phyloP scores from a whole-genome alignment of 1,139 yeast species.

The Yamadazyma kanchanaburiensis region DNA sequence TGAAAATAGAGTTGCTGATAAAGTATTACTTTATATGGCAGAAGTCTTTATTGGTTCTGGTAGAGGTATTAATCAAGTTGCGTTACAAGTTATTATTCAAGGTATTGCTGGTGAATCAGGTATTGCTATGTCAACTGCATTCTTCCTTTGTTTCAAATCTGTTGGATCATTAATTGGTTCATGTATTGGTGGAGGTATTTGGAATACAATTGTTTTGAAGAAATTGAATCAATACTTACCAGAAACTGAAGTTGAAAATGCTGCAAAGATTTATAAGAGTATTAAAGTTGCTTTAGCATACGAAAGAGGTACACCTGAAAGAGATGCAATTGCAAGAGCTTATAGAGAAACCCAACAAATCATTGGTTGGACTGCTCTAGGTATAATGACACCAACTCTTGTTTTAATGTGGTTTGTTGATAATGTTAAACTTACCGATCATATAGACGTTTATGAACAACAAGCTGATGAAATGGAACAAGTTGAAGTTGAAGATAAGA shows the following conservation, averaged over 20 bases:
- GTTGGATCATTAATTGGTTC: conserved; percentile 15
- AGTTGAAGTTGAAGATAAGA: background rate
- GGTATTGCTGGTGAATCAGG: conserved; percentile 13
- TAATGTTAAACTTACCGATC: conserved; percentile 14
- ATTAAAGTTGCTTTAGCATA: conserved; percentile 14
- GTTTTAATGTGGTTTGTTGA: conserved; percentile 17
- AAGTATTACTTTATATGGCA: conserved; percentile 9
- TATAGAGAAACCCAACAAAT: conserved; percentile 20
- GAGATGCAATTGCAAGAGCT: conserved; percentile 19
- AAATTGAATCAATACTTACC: conserved; percentile 15
- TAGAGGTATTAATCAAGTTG: conserved; percentile 13
- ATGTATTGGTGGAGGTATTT: conserved; percentile 16
- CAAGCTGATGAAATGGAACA: background rate
- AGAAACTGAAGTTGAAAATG: conserved; percentile 10
- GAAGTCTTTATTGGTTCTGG: conserved; percentile 16
- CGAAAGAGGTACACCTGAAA: conserved; percentile 15
- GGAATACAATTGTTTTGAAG: conserved; percentile 14
- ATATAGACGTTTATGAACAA: conserved; percentile 7
- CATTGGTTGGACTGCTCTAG: conserved; percentile 18
- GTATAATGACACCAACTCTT: conserved; percentile 16
- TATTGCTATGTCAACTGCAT: conserved; percentile 17
- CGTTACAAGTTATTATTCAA: conserved; percentile 14
- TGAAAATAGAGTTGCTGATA: conserved; percentile 9
- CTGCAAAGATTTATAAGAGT: conserved; percentile 15
- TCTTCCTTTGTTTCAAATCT: conserved; percentile 12